Base-by-base conservation (phyloP, 2,329 filamentous ascomycete genomes). In the Fusarium guadeloupense region DNA sequence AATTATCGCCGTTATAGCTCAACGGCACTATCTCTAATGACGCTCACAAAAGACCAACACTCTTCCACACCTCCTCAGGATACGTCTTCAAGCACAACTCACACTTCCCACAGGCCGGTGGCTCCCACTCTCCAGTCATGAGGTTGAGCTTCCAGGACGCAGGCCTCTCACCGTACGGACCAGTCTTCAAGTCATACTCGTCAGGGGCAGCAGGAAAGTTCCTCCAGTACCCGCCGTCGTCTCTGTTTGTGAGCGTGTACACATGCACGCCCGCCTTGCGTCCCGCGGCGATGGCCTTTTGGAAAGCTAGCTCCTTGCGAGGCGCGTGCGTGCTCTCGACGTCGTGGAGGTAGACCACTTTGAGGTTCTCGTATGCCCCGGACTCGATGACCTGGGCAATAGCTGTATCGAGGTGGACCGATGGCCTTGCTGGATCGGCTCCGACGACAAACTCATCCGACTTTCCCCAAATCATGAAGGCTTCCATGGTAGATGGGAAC, bases 31-130 rank as follows among this genome's bases (percentile, higher is more conserved):
- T n/a, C 13, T 7, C 23, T 7, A 17, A 17, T 9, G 3, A 4
- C 25, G 5, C 17, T 34, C 28, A 34, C 6, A n/a, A 10, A 23
- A 16, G 13, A 8, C 19, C 21, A 23, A 10, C 16, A 23, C 41
- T 46, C n/a, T 56, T 56, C 59, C 54, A 62, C 4, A 54, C 14
- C 19, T 64, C 45, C 7, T 45, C 14, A 12, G 62, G 58, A 38
- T 68, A 68, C 7, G 67, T 13, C 12, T 31, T 25, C 42, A 64
- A 40, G 28, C 62, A 66, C 13, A 39, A 17, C 1, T 17, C 16
- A 7, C 65, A 68, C 17, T 51, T 31, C 14, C 64, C 54, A 25
- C 64, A 67, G 67, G 1, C 46, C 39, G 28, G 12, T 6, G 54
- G 44, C 1, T 41, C 65, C 62, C 59, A 64, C 14, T 63, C 23